Evolutionary conservation across 768 basidiomycete genomes (phyloP).

Genomic region (Tylopilus sp.): DNA sequence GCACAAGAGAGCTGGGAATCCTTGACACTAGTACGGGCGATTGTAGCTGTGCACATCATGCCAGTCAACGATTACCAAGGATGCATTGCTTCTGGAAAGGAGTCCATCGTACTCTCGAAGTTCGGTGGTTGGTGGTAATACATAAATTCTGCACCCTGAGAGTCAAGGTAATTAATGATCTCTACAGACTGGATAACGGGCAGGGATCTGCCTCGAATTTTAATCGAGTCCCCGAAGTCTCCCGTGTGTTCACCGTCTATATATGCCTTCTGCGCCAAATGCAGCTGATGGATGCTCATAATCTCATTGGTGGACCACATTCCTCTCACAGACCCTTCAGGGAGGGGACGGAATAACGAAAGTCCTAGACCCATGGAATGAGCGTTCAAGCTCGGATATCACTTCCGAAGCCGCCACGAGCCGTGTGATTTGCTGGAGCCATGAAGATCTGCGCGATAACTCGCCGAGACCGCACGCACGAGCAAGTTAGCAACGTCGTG

Average conservation of each 20-base stretch:
- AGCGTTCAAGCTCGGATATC: slow-evolving; percentile 15
- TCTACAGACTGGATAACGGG: slow-evolving; percentile 29
- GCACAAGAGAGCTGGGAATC: slow-evolving; percentile 39
- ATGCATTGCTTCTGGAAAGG: slow-evolving; percentile 35
- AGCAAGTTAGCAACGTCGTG: slow-evolving; percentile 37
- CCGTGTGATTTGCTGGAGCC: slow-evolving; percentile 26
- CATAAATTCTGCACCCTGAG: slow-evolving; percentile 14
- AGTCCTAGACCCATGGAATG: slow-evolving; percentile 7
- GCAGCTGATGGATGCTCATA: neutral
- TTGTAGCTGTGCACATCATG: slow-evolving; percentile 1
- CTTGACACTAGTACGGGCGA: slow-evolving; percentile 40
- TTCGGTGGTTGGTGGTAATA: slow-evolving; percentile 40
- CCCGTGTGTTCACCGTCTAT: slow-evolving; percentile 22
- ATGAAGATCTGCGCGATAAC: slow-evolving; percentile 24
- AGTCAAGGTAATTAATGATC: slow-evolving; percentile 16
- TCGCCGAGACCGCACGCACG: slow-evolving; percentile 28
- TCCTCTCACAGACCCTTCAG: slow-evolving; percentile 32
- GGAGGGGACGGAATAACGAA: slow-evolving; percentile 24
- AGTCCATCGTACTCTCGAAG: slow-evolving; percentile 33
- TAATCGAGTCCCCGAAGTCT: slow-evolving; percentile 45
- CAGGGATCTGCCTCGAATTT: slow-evolving; percentile 38
- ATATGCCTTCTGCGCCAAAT: neutral
- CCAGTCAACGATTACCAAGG: slow-evolving; percentile 28
- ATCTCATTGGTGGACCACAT: slow-evolving; percentile 16
- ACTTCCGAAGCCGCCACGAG: slow-evolving; percentile 20